phyloP scores from a whole-genome alignment of 2,329 filamentous ascomycete species.

The Aspergillus pseudotamarii region DNA sequence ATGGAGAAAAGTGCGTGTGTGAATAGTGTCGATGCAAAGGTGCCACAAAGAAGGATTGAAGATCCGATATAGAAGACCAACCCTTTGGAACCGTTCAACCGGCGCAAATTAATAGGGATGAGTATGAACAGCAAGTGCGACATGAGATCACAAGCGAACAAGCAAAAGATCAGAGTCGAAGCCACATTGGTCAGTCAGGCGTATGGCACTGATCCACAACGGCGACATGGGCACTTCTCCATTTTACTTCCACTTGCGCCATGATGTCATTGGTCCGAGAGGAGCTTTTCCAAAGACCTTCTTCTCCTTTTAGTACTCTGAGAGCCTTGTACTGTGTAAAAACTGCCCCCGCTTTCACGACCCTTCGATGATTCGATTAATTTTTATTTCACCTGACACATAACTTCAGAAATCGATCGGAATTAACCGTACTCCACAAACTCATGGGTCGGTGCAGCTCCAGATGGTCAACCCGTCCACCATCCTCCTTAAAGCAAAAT shows the following conservation, averaged over 20 bases:
- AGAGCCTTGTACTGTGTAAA: background rate
- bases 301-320: background rate
- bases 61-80: background rate
- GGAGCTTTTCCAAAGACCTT: background rate
- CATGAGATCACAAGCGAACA: conserved; percentile 9
- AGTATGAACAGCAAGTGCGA: background rate
- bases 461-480: conserved; percentile 15
- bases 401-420: conserved; percentile 15
- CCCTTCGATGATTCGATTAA: background rate
- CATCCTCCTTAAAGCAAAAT: conserved; percentile 13
- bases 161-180: background rate
- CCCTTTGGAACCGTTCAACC: background rate
- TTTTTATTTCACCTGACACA: background rate
- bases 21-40: background rate
- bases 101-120: background rate
- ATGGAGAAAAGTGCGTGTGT: background rate
- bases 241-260: conserved; percentile 2
- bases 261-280: conserved; percentile 10
- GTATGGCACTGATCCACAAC: conserved; percentile 2
- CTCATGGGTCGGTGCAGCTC: conserved; percentile 17
- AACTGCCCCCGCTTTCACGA: background rate
- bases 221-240: background rate
- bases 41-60: background rate
- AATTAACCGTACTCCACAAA: conserved; percentile 17
- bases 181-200: conserved; percentile 1